Base-by-base conservation (phyloP, 1,284 basidiomycete genomes). In the Heterobasidion parviporum region DNA sequence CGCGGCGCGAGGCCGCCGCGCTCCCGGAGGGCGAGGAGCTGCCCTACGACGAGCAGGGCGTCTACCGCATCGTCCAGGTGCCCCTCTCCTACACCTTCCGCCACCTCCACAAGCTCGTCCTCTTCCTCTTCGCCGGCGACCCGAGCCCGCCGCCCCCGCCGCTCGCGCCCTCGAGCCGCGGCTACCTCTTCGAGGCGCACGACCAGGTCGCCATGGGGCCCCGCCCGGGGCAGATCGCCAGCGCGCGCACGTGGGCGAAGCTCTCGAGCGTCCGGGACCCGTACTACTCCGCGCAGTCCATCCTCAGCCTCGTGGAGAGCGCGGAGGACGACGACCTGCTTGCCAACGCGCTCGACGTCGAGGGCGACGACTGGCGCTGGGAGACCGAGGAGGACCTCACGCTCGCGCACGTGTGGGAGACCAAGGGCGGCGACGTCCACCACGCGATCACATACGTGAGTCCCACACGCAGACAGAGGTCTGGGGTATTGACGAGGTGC, bases 41-140 rank as follows among this genome's bases (percentile, higher is more conserved):
- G 12, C 33, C 41, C 33, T 36, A 12, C 20, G 26, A 54, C 32
- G 15, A 35, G 10, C 46, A 82, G 6, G 79, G 79, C 10, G 74
- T 85, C 1, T 80, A 80, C 61, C 79, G 86, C 52, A 70, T 86
- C 56, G 80, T 82, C 5, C 85, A 87, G 59, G 82, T 88, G 6
- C 87, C 87, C 0, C 70, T 81, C 33, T 84, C 76, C 64, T 89
- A 87, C 64, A 85, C 82, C 0, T 83, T 90, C 61, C 73, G 77
- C 2, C 85, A 86, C 60, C 72, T 90, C 2, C 78, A 80, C 51
- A 77, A 75, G 53, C 75, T 89, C 54, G 74, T 87, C 38, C 70
- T 77, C 8, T 89, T 82, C 64, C 67, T 87, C 4, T 89, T 87
- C 61, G 76, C 79, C 35, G 66, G 68, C 55, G 68, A 72, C 50